Percentiles rank a stretch among this genome's conserved stretches.
phyloP scores from a whole-genome alignment of 164 flowering plant genomes.

The Chimonanthus salicifolius region DNA sequence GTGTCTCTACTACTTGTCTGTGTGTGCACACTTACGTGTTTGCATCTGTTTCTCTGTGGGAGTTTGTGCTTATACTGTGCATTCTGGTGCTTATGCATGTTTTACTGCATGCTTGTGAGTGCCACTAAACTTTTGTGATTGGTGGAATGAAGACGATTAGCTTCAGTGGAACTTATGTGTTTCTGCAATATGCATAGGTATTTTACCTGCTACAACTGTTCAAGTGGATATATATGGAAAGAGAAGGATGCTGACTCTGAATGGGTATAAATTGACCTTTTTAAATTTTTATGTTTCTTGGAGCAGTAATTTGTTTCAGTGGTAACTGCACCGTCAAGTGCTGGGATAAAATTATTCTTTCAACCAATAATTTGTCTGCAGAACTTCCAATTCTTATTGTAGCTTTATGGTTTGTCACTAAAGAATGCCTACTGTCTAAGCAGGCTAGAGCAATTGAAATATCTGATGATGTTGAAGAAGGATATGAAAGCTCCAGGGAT shows the following conservation, averaged over 20 bases:
- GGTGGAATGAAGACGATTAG: too few species aligned
- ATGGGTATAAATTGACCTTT: constrained; percentile 53
- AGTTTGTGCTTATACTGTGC: too few species aligned
- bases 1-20: too few species aligned
- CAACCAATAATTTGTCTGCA: not conserved
- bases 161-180: too few species aligned
- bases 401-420: not conserved
- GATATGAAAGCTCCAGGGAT: constrained; percentile 89
- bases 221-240: constrained; percentile 73
- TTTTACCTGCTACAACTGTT: constrained; percentile 48
- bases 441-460: constrained; percentile 77
- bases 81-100: too few species aligned
- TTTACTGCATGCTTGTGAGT: too few species aligned
- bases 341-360: not conserved
- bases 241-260: constrained; percentile 82
- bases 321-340: too few species aligned
- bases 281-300: not conserved
- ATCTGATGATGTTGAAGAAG: constrained; percentile 78
- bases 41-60: too few species aligned
- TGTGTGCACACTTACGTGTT: too few species aligned
- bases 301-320: not conserved
- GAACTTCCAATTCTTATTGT: not conserved
- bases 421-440: constrained; percentile 1
- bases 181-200: not conserved
- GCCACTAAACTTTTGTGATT: too few species aligned